Evolutionary conservation across 768 basidiomycete genomes (phyloP).

Genomic region (Termitomyces sp.): DNA sequence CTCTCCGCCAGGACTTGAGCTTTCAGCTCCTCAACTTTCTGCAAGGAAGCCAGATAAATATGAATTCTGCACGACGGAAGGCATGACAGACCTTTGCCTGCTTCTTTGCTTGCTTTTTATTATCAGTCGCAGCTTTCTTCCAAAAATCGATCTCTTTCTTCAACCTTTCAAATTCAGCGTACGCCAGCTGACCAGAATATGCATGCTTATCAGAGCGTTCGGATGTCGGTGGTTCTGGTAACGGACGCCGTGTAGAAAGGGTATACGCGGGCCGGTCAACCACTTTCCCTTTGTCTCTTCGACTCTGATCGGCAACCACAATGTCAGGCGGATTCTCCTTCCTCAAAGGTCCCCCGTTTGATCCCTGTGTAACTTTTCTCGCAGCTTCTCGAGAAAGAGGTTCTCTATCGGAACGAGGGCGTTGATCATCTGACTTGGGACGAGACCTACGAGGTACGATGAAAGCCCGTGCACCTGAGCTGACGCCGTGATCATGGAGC

Average conservation of each 20-base stretch:
- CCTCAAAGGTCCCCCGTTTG: not conserved
- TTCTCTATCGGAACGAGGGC: slow-evolving; percentile 7
- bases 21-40: slow-evolving; percentile 57
- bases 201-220: slow-evolving; percentile 17
- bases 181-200: slow-evolving; percentile 36
- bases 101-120: slow-evolving; percentile 50
- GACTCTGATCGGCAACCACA: slow-evolving; percentile 4
- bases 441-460: slow-evolving; percentile 10
- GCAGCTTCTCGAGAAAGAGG: not conserved
- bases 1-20: slow-evolving; percentile 37
- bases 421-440: slow-evolving; percentile 4
- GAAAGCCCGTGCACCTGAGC: not conserved
- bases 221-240: slow-evolving; percentile 3
- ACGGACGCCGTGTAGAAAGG: slow-evolving; percentile 15
- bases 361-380: not conserved
- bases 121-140: slow-evolving; percentile 47
- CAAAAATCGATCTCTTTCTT: slow-evolving; percentile 56
- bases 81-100: slow-evolving; percentile 50
- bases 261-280: slow-evolving; percentile 12
- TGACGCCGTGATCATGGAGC: not conserved
- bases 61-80: slow-evolving; percentile 9
- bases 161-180: slow-evolving; percentile 52
- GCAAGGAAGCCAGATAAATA: not conserved
- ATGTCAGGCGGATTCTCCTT: slow-evolving; percentile 6
- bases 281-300: slow-evolving; percentile 24